Base-by-base conservation (phyloP, 2,329 filamentous ascomycete species). In the Fusarium devonianum region DNA sequence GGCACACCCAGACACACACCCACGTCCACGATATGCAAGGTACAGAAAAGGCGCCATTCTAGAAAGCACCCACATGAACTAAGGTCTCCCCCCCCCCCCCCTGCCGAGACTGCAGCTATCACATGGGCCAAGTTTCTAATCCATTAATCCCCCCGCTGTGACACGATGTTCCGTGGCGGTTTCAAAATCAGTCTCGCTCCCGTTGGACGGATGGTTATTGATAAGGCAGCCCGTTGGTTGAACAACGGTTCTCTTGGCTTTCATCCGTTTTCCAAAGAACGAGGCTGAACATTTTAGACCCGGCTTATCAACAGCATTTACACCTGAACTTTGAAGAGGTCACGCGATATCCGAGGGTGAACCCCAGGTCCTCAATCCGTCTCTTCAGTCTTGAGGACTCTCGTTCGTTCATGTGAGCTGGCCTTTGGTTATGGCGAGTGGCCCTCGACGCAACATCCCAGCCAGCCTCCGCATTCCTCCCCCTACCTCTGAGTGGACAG, bases 391-490 rank as follows among this genome's bases (percentile, higher is more conserved):
- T 41, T 32, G 13, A 45, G 26, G 25, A 17, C n/a, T 13, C 30
- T 17, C 23, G 29, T 8, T 23, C 30, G 34, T 25, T 28, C 38
- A 33, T 49, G 46, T 43, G 21, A 22, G 14, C 19, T 4, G 18
- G 13, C 17, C n/a, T 16, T 33, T 41, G 44, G 62, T 60, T 49
- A 65, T 65, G 62, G 53, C 56, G 47, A 58, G 60, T 62, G 49
- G 60, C 42, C 47, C 60, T 51, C 58, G 60, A 40, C 53, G 49
- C 17, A 62, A 52, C 28, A 43, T 45, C 22, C 62, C 62, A 44
- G 39, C 52, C 21, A 48, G 43, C 28, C 52, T 65, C 38, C 56
- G 37, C 36, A 64, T 64, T 18, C 41, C 51, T 43, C 58, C 63
- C 10, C 33, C 56, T 14, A 49, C 30, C 7, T n/a, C 29, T 23